A percentile compares a stretch with the other conserved stretches of the same genome.
phyloP scores from a whole-genome alignment of 228 moss, liverwort and hornwort species.

The Sphagnum magellanicum region DNA sequence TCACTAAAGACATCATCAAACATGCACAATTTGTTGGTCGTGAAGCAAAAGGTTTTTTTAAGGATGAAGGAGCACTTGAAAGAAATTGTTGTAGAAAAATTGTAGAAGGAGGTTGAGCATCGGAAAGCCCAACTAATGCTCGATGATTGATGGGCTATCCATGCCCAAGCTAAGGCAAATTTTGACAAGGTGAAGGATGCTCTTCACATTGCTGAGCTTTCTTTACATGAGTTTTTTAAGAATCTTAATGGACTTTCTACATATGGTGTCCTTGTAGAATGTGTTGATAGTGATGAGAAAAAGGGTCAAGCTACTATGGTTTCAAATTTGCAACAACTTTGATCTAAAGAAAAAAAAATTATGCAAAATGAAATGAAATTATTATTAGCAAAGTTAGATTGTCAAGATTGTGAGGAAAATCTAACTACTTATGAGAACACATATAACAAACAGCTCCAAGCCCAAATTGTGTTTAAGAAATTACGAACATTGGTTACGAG shows the following conservation, averaged over 20 bases:
- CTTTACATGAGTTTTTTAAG: not conserved
- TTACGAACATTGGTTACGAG: not conserved
- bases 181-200: not conserved
- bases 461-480: not conserved
- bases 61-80: not conserved
- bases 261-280: not conserved
- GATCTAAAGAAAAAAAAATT: not conserved
- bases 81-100: not conserved
- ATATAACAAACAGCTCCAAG: not conserved
- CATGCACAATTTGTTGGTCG: too few species aligned
- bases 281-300: not conserved
- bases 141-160: not conserved
- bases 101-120: not conserved
- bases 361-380: not conserved
- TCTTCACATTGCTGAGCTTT: not conserved
- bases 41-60: too few species aligned
- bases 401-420: not conserved
- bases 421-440: not conserved
- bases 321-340: not conserved
- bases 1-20: too few species aligned
- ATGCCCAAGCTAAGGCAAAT: not conserved
- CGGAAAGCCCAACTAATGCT: not conserved
- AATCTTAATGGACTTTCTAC: too few species aligned
- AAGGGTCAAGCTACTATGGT: not conserved
- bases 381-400: not conserved